These are phyloP conservation scores for Buddleja alternifolia DNA, from an alignment of 257 asterid species.

Conservation along the genomic window DNA sequence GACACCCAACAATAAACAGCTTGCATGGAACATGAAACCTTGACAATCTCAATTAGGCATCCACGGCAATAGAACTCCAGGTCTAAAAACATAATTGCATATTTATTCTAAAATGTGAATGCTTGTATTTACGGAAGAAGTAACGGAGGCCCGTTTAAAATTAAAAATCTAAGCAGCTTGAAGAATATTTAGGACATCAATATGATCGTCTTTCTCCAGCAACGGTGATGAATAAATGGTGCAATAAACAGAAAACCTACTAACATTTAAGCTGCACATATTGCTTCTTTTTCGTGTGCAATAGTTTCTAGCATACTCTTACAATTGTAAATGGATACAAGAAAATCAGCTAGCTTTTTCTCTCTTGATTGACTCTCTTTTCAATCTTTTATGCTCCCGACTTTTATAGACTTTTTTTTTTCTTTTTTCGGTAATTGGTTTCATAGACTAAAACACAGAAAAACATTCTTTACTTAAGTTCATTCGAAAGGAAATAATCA, in stretches of 20 bases:
- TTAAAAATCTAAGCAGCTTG: neutral
- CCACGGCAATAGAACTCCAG: neutral
- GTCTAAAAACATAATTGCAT: neutral
- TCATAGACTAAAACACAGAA: neutral
- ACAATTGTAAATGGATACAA: neutral
- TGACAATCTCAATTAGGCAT: neutral
- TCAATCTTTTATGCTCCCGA: too few relatives aligned
- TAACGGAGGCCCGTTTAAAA: neutral
- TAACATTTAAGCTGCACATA: neutral
- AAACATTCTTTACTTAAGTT: neutral
- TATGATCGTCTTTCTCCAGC: neutral
- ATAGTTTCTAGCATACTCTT: neutral
- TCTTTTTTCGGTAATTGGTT: too few relatives aligned
- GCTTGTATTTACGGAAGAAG: neutral
- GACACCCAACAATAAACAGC: too few relatives aligned
- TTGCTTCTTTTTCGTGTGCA: neutral
- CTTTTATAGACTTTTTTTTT: too few relatives aligned
- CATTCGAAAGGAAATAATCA: conserved; percentile 1
- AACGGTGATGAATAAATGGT: neutral
- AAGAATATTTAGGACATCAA: neutral
- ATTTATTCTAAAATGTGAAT: neutral
- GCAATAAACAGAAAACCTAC: neutral
- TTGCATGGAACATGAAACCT: neutral
- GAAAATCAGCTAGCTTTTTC: neutral
- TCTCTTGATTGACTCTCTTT: neutral